phyloP scores from a whole-genome alignment of 257 asterid species.

The Marsdenia floribunda region DNA sequence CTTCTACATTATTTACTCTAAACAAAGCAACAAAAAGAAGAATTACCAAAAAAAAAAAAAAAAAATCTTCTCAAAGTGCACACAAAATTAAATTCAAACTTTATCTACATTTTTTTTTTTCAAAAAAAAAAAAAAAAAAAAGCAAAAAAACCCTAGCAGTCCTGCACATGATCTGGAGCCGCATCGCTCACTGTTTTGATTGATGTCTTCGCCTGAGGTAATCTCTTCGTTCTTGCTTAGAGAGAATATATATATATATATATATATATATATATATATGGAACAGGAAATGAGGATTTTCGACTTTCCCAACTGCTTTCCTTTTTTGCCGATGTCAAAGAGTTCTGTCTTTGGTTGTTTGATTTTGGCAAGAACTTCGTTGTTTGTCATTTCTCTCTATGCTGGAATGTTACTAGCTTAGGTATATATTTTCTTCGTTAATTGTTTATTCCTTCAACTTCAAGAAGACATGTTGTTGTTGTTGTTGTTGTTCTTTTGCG shows the following conservation, averaged over 20 bases:
- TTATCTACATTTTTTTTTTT: neutral
- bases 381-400: neutral
- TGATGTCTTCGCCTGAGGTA: slow-evolving; percentile 15
- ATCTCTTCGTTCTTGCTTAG: neutral
- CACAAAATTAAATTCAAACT: neutral
- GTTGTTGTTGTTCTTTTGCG: no score
- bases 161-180: slow-evolving; percentile 16
- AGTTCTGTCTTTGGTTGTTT: neutral
- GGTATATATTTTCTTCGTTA: no score
- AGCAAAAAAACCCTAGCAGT: slow-evolving; percentile 18
- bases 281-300: neutral
- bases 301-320: neutral
- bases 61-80: neutral
- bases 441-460: no score
- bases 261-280: no score
- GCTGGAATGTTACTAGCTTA: neutral
- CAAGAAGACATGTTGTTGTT: no score
- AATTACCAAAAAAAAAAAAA: neutral
- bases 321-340: neutral
- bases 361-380: neutral
- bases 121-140: no score
- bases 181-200: neutral
- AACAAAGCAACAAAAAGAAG: no score
- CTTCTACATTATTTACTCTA: neutral
- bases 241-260: no score